Conservation (phyloP, 2,329 filamentous ascomycete species). For the Hansfordia pulvinata region DNA sequence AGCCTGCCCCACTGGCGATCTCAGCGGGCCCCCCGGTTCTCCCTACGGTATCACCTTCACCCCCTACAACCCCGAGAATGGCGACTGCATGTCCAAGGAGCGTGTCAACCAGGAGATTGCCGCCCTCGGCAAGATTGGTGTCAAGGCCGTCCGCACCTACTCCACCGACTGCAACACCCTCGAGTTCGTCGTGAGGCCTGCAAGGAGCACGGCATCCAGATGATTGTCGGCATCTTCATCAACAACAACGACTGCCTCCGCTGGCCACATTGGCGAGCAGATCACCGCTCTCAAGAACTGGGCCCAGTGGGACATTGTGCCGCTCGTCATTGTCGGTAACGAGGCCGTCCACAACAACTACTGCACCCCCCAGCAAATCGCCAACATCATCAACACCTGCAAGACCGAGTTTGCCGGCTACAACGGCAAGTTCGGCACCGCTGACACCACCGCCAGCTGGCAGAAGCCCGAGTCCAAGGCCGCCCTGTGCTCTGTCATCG, state of each 20-base stretch:
- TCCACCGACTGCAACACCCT: conserved; percentile 82
- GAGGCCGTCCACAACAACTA: conserved; percentile 71
- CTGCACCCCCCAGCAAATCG: conserved; percentile 51
- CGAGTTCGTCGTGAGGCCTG: conserved; percentile 56
- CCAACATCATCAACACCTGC: conserved; percentile 53
- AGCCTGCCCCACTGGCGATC: conserved; percentile 14
- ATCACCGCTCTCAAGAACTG: conserved; percentile 59
- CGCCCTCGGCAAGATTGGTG: conserved; percentile 50
- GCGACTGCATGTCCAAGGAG: conserved; percentile 50
- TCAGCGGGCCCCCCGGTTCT: conserved; percentile 27
- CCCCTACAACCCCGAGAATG: conserved; percentile 45
- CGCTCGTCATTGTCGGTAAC: conserved; percentile 79
- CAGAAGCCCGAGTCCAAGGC: conserved; percentile 42
- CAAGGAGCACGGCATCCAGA: conserved; percentile 51
- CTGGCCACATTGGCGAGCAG: conserved; percentile 54
- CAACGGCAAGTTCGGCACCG: conserved; percentile 64
- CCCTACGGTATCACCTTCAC: conserved; percentile 73
- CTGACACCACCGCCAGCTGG: conserved; percentile 74
- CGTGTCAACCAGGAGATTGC: conserved; percentile 47
- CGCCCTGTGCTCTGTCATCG: conserved; percentile 58
- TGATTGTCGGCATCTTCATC: conserved; percentile 85
- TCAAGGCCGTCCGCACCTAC: conserved; percentile 69
- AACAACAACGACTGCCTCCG: conserved; percentile 46
- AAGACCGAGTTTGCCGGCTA: conserved; percentile 60
- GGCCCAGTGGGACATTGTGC: conserved; percentile 61